Evolutionary conservation across 208 protist species (phyloP).

Genomic region (Crithidia brevicula): DNA sequence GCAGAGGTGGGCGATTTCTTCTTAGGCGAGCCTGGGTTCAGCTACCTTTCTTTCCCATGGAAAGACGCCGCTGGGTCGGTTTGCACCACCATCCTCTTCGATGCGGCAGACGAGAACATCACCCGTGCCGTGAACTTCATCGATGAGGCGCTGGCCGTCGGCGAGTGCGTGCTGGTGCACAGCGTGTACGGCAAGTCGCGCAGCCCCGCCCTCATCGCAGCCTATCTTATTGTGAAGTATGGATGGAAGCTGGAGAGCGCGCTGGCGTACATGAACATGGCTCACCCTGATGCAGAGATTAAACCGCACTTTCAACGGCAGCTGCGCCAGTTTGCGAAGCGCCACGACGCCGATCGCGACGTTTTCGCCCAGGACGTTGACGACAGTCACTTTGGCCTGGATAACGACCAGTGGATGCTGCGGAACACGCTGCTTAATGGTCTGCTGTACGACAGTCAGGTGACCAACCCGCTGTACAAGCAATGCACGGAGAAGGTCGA

Average conservation of each 20-base stretch:
- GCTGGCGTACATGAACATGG: constrained; percentile 82
- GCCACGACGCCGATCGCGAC: constrained; percentile 77
- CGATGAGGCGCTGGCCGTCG: constrained; percentile 77
- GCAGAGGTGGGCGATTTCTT: constrained; percentile 87
- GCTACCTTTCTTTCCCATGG: constrained; percentile 93
- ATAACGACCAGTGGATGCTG: constrained; percentile 94
- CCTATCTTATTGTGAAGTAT: constrained; percentile 93
- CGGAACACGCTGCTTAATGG: constrained; percentile 91
- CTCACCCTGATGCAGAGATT: constrained; percentile 89
- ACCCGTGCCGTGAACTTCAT: constrained; percentile 80
- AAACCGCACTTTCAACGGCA: constrained; percentile 92
- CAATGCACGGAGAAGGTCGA: constrained; percentile 70
- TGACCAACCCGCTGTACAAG: constrained; percentile 68
- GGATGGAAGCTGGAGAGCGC: constrained; percentile 91
- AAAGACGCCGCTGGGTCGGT: constrained; percentile 77
- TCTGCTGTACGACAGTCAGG: constrained; percentile 71
- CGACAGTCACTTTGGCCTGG: constrained; percentile 78
- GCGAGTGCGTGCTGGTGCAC: constrained; percentile 92
- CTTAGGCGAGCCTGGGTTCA: constrained; percentile 66
- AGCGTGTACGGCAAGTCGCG: constrained; percentile 84
- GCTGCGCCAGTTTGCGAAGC: constrained; percentile 87
- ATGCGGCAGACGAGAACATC: constrained; percentile 85
- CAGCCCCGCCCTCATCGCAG: constrained; percentile 80
- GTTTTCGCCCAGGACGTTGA: constrained; percentile 86
- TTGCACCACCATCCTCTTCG: constrained; percentile 85